Evolutionary conservation across 768 basidiomycete genomes (phyloP), one percentile per base, ranked within the genome.

Genomic region (Erythrobasidium yunnanense): DNA sequence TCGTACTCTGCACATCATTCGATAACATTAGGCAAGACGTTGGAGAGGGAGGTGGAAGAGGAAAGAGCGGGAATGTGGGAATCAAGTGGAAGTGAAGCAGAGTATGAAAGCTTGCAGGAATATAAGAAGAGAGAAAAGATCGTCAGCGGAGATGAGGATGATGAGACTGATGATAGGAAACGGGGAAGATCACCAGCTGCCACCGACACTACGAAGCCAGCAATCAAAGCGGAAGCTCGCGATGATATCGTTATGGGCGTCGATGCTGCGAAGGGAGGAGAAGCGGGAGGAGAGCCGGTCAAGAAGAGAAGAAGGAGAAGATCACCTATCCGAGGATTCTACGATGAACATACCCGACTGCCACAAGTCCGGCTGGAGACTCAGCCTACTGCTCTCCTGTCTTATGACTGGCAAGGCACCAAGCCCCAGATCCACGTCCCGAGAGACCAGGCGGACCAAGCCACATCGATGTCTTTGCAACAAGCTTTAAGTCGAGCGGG

Each of bases 311-410:
- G 60, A 6, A 25, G 60, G 49, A 20, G 60, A 27, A n/a, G 60
- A 3, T 63, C 60, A 51, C 60, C 60, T 15, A 13, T 63, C 32
- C 45, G 60, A 35, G 65, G 65, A 20, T 54, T 34, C 53, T 55
- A 55, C 45, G 65, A 66, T 30, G n/a, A 25, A 25, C 65, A 66
- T 32, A 66, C 65, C 22, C 53, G 52, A 8, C 34, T 55, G 25
- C 65, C 65, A 18, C 65, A 66, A 17, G 46, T 66, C 54, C 53
- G 54, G 25, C 35, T 45, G n/a, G 65, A 55, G 29, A 66, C 65
- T 4, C 65, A 66, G 29, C 53, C 65, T 5, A 38, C 54, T 46
- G 20, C 30, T 15, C 5, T 60, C 7, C 23, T 65, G n/a, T n/a
- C n/a, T n/a, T n/a, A n/a, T n/a, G n/a, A n/a, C n/a, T n/a, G n/a